Base-by-base conservation (phyloP, 345 rosid species). In the Abelmoschus esculentus region DNA sequence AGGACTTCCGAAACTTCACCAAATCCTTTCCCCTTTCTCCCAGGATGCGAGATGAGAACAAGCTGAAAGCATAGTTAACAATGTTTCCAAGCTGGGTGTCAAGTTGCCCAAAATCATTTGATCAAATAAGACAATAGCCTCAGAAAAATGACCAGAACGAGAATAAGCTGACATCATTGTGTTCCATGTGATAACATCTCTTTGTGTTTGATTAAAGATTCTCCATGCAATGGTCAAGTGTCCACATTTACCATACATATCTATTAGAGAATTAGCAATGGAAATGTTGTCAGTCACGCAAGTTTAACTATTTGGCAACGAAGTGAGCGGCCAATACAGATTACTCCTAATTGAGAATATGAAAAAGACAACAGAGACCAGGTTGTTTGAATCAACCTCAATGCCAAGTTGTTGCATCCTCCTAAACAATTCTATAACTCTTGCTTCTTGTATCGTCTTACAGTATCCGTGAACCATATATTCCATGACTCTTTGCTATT, bases 191-290 rank as follows among this genome's bases (percentile, higher is more conserved):
- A 83, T 77, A 46, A 32, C 32, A 76, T 81, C 84, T 67, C 26
- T 83, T n/a, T 75, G 15, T 28, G 71, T 77, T 69, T 71, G 76
- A 66, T 60, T 60, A 74, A 89, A 87, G 40, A 86, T 70, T 74
- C 75, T 80, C 77, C 73, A 18, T 61, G 86, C 87, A 72, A 18
- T 75, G 22, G 80, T 57, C 71, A 86, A 72, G 59, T 75, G 78
- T 70, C 89, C 78, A 69, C 26, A 69, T 72, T 82, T 84, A 52
- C 92, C 88, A 71, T 87, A 86, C 77, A 86, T 80, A 83, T 83
- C 89, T 66, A 87, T 77, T 44, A 89, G 87, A 7, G 83, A 72
- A 72, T 87, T 86, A 56, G 78, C 72, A 55, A 87, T 75, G 0
- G 83, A 84, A 70, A 77, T 66, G 57, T 76, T 62, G 31, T 69